phyloP scores from a whole-genome alignment of 108 stramenopile species.

The Nitzschia putrida region DNA sequence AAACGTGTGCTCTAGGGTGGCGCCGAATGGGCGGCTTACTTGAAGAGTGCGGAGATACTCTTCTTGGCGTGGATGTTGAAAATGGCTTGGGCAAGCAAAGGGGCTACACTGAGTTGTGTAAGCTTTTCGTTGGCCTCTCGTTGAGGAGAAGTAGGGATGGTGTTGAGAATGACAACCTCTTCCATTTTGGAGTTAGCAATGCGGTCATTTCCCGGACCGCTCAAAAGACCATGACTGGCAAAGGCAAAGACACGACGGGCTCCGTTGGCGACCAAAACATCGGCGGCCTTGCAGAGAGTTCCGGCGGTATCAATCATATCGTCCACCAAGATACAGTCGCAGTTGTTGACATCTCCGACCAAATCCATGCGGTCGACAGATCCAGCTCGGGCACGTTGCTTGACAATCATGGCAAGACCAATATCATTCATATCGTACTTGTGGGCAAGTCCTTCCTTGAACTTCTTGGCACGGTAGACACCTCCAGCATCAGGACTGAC shows the following conservation, averaged over 20 bases:
- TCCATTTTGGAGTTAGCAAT: constrained; percentile 94
- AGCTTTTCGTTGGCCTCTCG: constrained; percentile 89
- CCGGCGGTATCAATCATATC: constrained; percentile 99
- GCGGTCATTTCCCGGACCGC: constrained; percentile 94
- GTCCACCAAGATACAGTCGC: constrained; percentile 99
- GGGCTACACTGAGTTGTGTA: constrained; percentile 94
- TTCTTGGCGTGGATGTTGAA: constrained; percentile 99
- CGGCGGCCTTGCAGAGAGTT: constrained; percentile 98
- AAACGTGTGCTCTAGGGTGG: too few relatives aligned
- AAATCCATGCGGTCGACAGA: constrained; percentile 97
- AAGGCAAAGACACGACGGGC: constrained; percentile 98
- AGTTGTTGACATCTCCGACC: constrained; percentile 96
- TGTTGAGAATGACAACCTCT: constrained; percentile 93
- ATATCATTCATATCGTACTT: constrained; percentile 95
- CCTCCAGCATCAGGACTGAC: constrained; percentile 99
- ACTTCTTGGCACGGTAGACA: constrained; percentile 99
- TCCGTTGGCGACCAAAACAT: constrained; percentile 91
- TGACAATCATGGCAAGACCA: constrained; percentile 99
- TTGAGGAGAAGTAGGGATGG: constrained; percentile 87
- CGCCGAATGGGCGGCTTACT: constrained; percentile 55
- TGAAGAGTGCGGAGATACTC: constrained; percentile 99
- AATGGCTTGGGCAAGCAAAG: constrained; percentile 96
- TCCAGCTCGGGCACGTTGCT: constrained; percentile 97
- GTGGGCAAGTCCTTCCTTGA: constrained; percentile 95
- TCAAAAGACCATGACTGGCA: constrained; percentile 97